Evolutionary conservation across 768 basidiomycete genomes (phyloP).

Genomic region (Lenzites betulinus): DNA sequence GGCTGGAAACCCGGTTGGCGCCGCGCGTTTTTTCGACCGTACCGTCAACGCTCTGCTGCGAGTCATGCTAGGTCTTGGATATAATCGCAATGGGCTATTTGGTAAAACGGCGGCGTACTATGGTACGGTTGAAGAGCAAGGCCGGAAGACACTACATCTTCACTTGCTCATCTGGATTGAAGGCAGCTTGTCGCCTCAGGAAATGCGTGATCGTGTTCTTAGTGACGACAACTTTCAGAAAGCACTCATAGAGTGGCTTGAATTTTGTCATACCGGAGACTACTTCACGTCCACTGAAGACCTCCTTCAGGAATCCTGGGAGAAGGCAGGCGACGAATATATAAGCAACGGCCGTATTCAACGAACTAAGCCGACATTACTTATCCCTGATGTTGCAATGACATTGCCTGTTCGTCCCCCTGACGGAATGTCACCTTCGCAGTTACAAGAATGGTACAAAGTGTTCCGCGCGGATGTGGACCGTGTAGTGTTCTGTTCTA

Average conservation of each 20-base stretch:
- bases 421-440: background rate
- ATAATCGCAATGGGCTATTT: conserved; percentile 21
- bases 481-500: background rate
- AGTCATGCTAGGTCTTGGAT: background rate
- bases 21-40: background rate
- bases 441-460: background rate
- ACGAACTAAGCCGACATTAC: no score
- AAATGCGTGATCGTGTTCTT: conserved; percentile 9
- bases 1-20: background rate
- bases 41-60: background rate
- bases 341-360: background rate
- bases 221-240: background rate
- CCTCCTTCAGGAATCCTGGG: no score
- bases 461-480: background rate
- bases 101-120: conserved; percentile 37
- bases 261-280: background rate
- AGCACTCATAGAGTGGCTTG: background rate
- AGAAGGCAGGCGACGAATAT: background rate
- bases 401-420: no score
- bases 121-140: conserved; percentile 45
- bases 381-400: no score
- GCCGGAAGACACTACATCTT: conserved; percentile 39
- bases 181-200: conserved; percentile 4
- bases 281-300: no score
- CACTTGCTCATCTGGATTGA: conserved; percentile 41